Evolutionary conservation across 2,329 filamentous ascomycete genomes (phyloP), one percentile per base, ranked within the genome.

Genomic region (Tolypocladium inflatum): DNA sequence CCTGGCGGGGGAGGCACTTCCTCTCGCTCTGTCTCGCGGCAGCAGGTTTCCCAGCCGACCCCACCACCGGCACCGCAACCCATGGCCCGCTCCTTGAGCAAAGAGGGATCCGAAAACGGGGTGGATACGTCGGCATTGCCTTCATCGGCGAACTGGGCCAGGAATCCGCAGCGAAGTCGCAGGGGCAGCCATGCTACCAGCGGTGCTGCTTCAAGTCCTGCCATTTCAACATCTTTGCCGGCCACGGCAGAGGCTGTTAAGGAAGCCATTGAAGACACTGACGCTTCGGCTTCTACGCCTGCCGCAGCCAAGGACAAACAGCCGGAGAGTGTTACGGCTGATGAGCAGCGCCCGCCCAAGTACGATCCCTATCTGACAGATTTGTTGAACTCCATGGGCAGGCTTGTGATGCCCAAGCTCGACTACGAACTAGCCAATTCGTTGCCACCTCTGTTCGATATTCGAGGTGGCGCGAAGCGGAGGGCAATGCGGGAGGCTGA

Each of bases 61-160:
- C 70, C 72, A 68, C 72, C 74, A 7, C 70, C 75, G 8, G 72
- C 73, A 15, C 76, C 82, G 4, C 83, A 86, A 63, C 74, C 81
- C n/a, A 91, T 94, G 87, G 80, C 80, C 38, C 82, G 89, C 43
- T 87, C 90, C 60, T 79, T 82, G n/a, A 92, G 88, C 72, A 91
- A 89, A 68, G 90, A 95, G 60, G 86, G 83, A 11, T 85, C 87
- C 0, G 84, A 87, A 57, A 82, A 79, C 66, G 85, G 82, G n/a
- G 82, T 80, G 23, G 93, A 97, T 67, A 87, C 87, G 3, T 91
- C 94, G 43, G 94, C 91, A n/a, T 78, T 99, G 48, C 95, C 94
- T 2, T 91, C 92, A 1, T 91, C 92, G 4, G 94, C 93, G 5
- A 97, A 88, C 68, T 99, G 94, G 94, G 94, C 93, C 76, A 78